phyloP scores from a whole-genome alignment of 2,329 filamentous ascomycete genomes.

The Neurospora sp. region DNA sequence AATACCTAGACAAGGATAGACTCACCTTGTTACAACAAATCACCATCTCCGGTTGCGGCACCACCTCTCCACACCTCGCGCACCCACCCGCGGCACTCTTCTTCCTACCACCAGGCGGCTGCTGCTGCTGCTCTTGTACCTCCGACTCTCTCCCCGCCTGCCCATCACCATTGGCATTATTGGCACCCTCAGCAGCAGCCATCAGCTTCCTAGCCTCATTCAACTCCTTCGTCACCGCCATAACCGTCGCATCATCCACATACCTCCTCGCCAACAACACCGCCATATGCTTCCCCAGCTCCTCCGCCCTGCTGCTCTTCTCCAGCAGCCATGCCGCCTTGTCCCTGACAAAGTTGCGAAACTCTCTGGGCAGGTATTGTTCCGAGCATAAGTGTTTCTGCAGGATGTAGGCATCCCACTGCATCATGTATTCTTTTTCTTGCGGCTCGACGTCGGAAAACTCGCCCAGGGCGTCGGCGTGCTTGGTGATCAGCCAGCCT shows the following conservation, averaged over 20 bases:
- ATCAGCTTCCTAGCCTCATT: slow-evolving; percentile 27
- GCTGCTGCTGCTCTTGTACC: background rate
- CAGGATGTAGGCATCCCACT: slow-evolving; percentile 48
- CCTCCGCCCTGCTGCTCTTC: slow-evolving; percentile 36
- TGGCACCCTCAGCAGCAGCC: background rate
- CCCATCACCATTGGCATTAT: background rate
- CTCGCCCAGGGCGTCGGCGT: slow-evolving; percentile 46
- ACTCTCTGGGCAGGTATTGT: slow-evolving; percentile 40
- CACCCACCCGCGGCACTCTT: slow-evolving; percentile 31
- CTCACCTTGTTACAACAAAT: slow-evolving; percentile 41
- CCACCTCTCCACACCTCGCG: slow-evolving; percentile 35
- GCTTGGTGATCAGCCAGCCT: slow-evolving; percentile 48
- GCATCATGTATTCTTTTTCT: slow-evolving; percentile 48
- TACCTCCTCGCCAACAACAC: slow-evolving; percentile 40
- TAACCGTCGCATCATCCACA: slow-evolving; percentile 33
- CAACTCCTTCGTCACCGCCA: slow-evolving; percentile 32
- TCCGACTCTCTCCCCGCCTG: slow-evolving; percentile 8
- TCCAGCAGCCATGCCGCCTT: slow-evolving; percentile 43
- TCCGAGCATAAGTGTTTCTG: slow-evolving; percentile 40
- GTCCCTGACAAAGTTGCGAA: slow-evolving; percentile 40
- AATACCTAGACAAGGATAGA: slow-evolving; percentile 2
- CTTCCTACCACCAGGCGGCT: slow-evolving; percentile 24
- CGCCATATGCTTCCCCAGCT: slow-evolving; percentile 45
- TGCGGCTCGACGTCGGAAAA: slow-evolving; percentile 43
- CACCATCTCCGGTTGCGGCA: slow-evolving; percentile 36